Conservation (phyloP, 495 filamentous ascomycete genomes). For the Neurospora sp. region DNA sequence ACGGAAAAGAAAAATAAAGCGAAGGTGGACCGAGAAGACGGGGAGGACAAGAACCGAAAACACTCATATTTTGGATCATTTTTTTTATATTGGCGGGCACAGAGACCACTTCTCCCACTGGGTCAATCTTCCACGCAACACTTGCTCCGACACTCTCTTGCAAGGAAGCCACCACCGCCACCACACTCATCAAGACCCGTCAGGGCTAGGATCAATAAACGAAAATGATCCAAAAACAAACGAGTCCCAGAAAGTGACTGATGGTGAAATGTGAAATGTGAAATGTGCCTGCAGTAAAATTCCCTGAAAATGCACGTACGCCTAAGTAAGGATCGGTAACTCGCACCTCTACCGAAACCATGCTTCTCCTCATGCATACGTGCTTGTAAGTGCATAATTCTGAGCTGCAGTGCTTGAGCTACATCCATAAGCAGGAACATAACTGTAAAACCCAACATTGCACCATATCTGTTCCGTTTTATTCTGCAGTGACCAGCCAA, state of each 20-base stretch:
- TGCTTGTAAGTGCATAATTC: too few species aligned
- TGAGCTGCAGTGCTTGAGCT: too few species aligned
- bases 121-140: neutral
- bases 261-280: neutral
- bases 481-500: neutral
- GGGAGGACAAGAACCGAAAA: neutral
- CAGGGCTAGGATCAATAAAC: neutral
- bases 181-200: neutral
- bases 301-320: neutral
- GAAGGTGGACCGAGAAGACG: too few species aligned
- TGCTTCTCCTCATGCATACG: too few species aligned
- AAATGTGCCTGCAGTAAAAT: neutral
- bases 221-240: neutral
- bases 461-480: neutral
- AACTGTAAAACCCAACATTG: too few species aligned
- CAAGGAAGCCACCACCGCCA: neutral
- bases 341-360: too few species aligned
- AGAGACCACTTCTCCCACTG: neutral
- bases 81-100: neutral
- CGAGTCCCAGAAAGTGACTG: neutral
- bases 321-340: too few species aligned
- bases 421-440: too few species aligned
- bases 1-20: too few species aligned
- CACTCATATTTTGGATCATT: neutral
- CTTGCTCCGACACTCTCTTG: neutral